Percentiles rank a stretch among this genome's conserved stretches.
Conservation (phyloP, 345 rosid species). For the Boechera divaricarpa region DNA sequence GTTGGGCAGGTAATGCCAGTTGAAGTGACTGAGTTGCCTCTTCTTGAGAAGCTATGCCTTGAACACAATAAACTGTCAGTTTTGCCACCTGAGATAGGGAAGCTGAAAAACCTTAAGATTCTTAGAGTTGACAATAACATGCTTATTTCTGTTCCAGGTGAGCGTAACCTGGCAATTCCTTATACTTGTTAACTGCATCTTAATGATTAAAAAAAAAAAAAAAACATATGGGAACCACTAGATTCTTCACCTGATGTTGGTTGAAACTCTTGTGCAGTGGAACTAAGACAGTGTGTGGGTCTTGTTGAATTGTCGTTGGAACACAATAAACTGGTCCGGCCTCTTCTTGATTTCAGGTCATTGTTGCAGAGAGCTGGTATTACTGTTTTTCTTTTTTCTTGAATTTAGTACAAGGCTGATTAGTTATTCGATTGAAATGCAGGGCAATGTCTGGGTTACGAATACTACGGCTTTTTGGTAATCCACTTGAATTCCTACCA, state of each 20-base stretch:
- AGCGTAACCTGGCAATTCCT: slow-evolving; percentile 31
- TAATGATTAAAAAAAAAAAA: not conserved
- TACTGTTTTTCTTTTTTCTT: slow-evolving; percentile 32
- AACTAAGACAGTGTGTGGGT: slow-evolving; percentile 85
- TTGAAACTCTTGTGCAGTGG: slow-evolving; percentile 63
- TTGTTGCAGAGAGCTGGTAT: slow-evolving; percentile 34
- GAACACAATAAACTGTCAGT: slow-evolving; percentile 77
- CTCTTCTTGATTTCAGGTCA: slow-evolving; percentile 99
- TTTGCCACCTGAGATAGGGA: slow-evolving; percentile 93
- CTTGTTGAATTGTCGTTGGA: slow-evolving; percentile 91
- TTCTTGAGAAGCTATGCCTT: slow-evolving; percentile 86
- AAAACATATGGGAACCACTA: not conserved
- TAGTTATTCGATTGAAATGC: slow-evolving; percentile 54
- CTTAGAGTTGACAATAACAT: slow-evolving; percentile 80
- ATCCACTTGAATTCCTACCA: slow-evolving; percentile 97
- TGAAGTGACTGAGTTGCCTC: slow-evolving; percentile 76
- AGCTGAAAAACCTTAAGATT: slow-evolving; percentile 70
- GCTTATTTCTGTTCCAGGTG: slow-evolving; percentile 94
- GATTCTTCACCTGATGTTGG: slow-evolving; percentile 28
- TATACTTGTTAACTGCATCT: not conserved
- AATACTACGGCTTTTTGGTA: slow-evolving; percentile 91
- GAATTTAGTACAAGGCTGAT: slow-evolving; percentile 46
- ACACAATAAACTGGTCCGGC: slow-evolving; percentile 92
- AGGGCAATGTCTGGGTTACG: slow-evolving; percentile 90
- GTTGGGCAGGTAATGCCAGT: slow-evolving; percentile 76